A percentile compares a stretch with the other conserved stretches of the same genome.
These are phyloP conservation scores for Thermochaetoides thermophila DNA, from an alignment of 495 filamentous ascomycete species.

Conservation along the genomic window DNA sequence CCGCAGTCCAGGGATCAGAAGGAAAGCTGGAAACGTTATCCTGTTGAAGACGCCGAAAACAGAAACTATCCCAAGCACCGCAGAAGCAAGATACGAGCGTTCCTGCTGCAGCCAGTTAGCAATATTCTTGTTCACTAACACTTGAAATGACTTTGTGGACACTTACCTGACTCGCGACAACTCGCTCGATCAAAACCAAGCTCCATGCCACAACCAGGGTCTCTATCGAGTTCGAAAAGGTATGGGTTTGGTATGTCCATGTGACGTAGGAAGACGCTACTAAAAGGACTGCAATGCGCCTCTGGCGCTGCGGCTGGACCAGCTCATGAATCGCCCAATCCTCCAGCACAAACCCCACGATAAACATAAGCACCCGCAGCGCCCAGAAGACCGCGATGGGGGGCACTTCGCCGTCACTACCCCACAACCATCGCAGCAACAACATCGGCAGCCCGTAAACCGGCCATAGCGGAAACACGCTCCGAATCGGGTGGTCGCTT, in stretches of 20 bases:
- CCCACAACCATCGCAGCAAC: constrained; percentile 76
- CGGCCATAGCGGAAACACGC: constrained; percentile 90
- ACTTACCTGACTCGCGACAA: constrained; percentile 59
- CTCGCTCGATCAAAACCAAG: constrained; percentile 75
- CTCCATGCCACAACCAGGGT: constrained; percentile 85
- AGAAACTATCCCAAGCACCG: constrained; percentile 60
- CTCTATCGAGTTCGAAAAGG: constrained; percentile 95
- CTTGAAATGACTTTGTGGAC: too few relatives aligned
- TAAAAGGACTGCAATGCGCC: constrained; percentile 56
- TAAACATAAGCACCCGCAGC: constrained; percentile 76
- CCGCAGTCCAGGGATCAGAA: constrained; percentile 64
- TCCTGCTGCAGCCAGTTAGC: constrained; percentile 36
- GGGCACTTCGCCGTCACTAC: constrained; percentile 40
- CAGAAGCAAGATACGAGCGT: constrained; percentile 58
- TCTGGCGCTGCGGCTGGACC: constrained; percentile 55
- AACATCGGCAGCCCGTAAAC: constrained; percentile 87
- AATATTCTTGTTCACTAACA: too few relatives aligned
- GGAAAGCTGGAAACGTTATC: constrained; percentile 89
- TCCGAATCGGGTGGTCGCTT: constrained; percentile 67
- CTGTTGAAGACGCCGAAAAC: constrained; percentile 87
- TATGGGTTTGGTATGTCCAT: constrained; percentile 97
- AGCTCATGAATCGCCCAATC: constrained; percentile 95
- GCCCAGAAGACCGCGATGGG: constrained; percentile 78
- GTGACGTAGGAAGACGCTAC: constrained; percentile 95
- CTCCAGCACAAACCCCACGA: constrained; percentile 86